Percentiles rank a stretch among this genome's conserved stretches.
Conservation (phyloP, 306 rosid species). For the Trifolium fragiferum region DNA sequence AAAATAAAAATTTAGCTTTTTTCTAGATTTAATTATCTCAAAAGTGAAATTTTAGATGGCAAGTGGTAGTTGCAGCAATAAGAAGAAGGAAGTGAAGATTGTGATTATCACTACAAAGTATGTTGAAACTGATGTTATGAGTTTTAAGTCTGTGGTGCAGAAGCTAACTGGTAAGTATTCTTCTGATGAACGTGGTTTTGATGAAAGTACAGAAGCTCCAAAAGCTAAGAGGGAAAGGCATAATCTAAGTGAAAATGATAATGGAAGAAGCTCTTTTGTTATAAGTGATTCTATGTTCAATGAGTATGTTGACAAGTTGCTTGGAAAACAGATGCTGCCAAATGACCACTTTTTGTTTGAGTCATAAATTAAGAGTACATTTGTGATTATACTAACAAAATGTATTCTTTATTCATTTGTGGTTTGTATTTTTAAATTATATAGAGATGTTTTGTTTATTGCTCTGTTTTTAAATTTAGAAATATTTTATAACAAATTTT, state of each 20-base stretch:
- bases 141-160: slow-evolving; percentile 79
- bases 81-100: slow-evolving; percentile 48
- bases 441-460: too few species aligned
- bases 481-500: too few species aligned
- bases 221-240: not conserved
- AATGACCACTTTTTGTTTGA: slow-evolving; percentile 43
- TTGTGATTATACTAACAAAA: not conserved
- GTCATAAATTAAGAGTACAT: not conserved
- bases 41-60: not conserved
- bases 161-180: slow-evolving; percentile 75
- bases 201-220: not conserved
- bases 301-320: slow-evolving; percentile 63
- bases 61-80: not conserved
- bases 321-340: slow-evolving; percentile 62
- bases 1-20: too few species aligned
- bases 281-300: slow-evolving; percentile 64
- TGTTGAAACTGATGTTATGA: slow-evolving; percentile 73
- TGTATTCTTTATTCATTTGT: too few species aligned
- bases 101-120: slow-evolving; percentile 74
- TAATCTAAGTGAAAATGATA: not conserved
- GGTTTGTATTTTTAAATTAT: too few species aligned
- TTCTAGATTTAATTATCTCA: not conserved
- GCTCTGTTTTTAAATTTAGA: too few species aligned
- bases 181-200: not conserved
- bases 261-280: slow-evolving; percentile 34